These are phyloP conservation scores for Iris pallida DNA, from an alignment of 116 monocot species.

Conservation along the genomic window DNA sequence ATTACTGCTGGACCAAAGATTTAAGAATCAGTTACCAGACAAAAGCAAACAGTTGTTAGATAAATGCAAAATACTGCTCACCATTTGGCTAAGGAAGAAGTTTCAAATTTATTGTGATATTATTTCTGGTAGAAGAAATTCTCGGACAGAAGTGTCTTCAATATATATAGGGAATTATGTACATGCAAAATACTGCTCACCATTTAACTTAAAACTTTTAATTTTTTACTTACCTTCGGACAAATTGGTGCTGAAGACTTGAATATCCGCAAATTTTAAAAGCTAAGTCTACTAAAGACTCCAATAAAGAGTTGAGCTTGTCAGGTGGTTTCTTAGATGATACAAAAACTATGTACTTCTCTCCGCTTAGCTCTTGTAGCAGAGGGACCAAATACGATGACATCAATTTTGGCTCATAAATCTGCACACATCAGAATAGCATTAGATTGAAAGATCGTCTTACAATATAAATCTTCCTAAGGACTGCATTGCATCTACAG, in stretches of 20 bases:
- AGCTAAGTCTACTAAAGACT: constrained; percentile 60
- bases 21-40: not conserved
- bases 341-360: constrained; percentile 88
- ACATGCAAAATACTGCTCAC: not conserved
- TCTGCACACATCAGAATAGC: constrained; percentile 34
- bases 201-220: not conserved
- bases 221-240: constrained; percentile 57
- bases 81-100: not conserved
- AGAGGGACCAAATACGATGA: constrained; percentile 69
- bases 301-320: constrained; percentile 60
- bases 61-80: not conserved
- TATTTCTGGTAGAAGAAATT: not conserved
- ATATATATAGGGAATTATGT: not conserved
- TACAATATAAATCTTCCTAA: not conserved
- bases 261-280: constrained; percentile 79
- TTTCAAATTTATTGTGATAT: not conserved
- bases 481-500: not conserved
- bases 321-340: constrained; percentile 72
- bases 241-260: constrained; percentile 56
- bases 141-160: not conserved
- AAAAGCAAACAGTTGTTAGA: not conserved
- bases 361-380: constrained; percentile 52
- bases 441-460: not conserved
- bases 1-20: no score
- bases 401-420: constrained; percentile 71